phyloP scores from a whole-genome alignment of 345 rosid species.

The rapeseed (Brassica napus) region Da-Ae NC_063447.1:4572501-4573000 shows the following conservation, averaged over 20 bases:
- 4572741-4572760: not conserved
- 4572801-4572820: not conserved
- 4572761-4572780: conserved; percentile 6
- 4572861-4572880: not conserved
- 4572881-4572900: not conserved
- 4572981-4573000: not conserved
- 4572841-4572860: not conserved
- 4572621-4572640: conserved; percentile 30
- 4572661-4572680: not conserved
- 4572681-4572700: conserved; percentile 17
- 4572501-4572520: conserved; percentile 17
- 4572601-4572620: conserved; percentile 35
- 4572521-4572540: conserved; percentile 24
- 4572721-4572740: conserved; percentile 27
- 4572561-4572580: conserved; percentile 36
- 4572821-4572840: not conserved
- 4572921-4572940: not conserved
- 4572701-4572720: conserved; percentile 30
- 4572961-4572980: not conserved
- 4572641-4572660: conserved; percentile 18
- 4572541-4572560: conserved; percentile 10
- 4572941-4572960: not conserved
- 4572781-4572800: not conserved
- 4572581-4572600: not conserved
- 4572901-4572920: not conserved